These are phyloP conservation scores for Phytophthora sansomeana DNA, from an alignment of 352 stramenopile genomes.

Conservation along the genomic window DNA sequence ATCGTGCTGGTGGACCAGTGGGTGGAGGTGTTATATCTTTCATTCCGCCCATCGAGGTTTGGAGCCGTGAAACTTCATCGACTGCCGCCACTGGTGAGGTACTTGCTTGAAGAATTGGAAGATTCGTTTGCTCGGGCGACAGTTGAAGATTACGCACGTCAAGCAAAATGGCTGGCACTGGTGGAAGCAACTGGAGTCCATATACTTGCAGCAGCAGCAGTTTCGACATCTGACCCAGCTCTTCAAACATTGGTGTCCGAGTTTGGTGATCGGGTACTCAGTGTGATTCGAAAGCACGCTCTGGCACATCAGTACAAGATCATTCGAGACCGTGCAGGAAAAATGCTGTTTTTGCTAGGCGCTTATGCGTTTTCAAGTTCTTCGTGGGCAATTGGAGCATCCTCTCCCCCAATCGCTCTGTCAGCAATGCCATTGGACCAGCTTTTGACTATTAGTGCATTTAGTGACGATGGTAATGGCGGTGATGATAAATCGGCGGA, in stretches of 20 bases:
- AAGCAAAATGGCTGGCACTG: constrained; percentile 79
- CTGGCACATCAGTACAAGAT: constrained; percentile 84
- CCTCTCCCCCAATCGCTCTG: not conserved
- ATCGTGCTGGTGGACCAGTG: constrained; percentile 65
- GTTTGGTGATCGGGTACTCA: constrained; percentile 41
- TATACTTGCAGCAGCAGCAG: constrained; percentile 42
- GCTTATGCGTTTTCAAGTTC: constrained; percentile 11
- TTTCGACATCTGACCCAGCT: constrained; percentile 6
- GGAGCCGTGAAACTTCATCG: constrained; percentile 22
- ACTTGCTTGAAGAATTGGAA: constrained; percentile 63
- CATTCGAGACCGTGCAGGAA: constrained; percentile 68
- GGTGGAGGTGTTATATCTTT: constrained; percentile 65
- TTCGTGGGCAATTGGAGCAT: constrained; percentile 1
- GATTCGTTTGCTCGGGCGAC: constrained; percentile 64
- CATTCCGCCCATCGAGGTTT: constrained; percentile 44
- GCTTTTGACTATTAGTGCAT: constrained; percentile 18
- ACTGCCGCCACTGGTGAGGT: constrained; percentile 32
- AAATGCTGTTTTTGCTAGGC: constrained; percentile 66
- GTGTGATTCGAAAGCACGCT: constrained; percentile 55
- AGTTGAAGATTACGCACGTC: constrained; percentile 70
- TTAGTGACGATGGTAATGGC: constrained; percentile 6
- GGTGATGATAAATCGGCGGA: constrained; percentile 14
- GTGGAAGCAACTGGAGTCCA: constrained; percentile 62
- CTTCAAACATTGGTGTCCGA: constrained; percentile 27
- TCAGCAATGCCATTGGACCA: constrained; percentile 27